phyloP scores from a whole-genome alignment of 1,284 basidiomycete species.

The Boletellus deceptivus region DNA sequence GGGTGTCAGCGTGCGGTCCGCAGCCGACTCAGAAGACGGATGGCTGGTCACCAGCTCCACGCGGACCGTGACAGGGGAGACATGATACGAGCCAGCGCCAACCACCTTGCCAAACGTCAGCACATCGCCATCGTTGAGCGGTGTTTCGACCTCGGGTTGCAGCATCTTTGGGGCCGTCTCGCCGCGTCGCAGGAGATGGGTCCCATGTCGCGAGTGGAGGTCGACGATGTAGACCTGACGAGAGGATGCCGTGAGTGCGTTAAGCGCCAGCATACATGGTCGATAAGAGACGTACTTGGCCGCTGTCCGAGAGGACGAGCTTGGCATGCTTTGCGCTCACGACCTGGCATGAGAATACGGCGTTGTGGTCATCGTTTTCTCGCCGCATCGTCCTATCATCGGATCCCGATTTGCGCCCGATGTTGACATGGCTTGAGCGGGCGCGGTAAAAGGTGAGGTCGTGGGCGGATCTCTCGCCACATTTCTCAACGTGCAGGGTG shows the following conservation, averaged over 20 bases:
- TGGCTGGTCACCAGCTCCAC: conserved; percentile 50
- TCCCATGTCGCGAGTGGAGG: conserved; percentile 35
- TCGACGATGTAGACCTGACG: conserved; percentile 33
- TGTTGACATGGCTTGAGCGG: conserved; percentile 27
- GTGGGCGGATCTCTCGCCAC: conserved; percentile 31
- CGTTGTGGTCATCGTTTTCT: conserved; percentile 35
- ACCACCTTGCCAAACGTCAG: conserved; percentile 74
- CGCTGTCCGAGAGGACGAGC: conserved; percentile 29
- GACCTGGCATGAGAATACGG: conserved; percentile 33
- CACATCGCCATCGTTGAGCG: conserved; percentile 59
- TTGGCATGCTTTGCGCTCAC: conserved; percentile 36
- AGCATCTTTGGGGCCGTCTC: conserved; percentile 20
- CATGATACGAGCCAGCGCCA: conserved; percentile 53
- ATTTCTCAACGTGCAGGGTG: conserved; percentile 30
- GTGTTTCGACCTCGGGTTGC: conserved; percentile 38
- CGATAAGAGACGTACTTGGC: conserved; percentile 24
- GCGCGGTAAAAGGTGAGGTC: conserved; percentile 28
- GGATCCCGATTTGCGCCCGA: conserved; percentile 34
- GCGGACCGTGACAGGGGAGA: conserved; percentile 57
- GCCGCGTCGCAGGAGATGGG: conserved; percentile 23
- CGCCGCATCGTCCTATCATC: conserved; percentile 37
- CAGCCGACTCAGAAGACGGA: conserved; percentile 5
- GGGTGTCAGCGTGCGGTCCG: conserved; percentile 1
- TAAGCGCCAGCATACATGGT: conserved; percentile 13
- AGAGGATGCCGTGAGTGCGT: neutral